Evolutionary conservation across 495 filamentous ascomycete species (phyloP).

Genomic region (Poronia punctata): DNA sequence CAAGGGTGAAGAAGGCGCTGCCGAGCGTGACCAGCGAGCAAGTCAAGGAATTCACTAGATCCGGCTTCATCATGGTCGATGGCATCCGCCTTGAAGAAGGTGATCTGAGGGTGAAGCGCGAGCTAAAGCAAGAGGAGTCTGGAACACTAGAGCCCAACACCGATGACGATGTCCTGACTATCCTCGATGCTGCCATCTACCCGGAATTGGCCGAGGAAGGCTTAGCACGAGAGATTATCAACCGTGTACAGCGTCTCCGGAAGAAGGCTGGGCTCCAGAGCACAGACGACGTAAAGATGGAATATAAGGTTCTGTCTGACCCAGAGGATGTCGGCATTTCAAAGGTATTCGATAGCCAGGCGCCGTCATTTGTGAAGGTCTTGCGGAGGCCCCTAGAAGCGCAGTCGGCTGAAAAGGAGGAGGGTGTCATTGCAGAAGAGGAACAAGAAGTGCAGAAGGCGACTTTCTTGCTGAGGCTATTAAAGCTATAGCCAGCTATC

Average conservation of each 20-base stretch:
- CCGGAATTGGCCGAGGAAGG: conserved; percentile 70
- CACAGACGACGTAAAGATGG: conserved; percentile 83
- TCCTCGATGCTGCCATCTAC: conserved; percentile 69
- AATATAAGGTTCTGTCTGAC: conserved; percentile 68
- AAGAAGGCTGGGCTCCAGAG: conserved; percentile 76
- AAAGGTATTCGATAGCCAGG: conserved; percentile 64
- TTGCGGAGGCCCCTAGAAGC: conserved; percentile 74
- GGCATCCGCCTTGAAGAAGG: conserved; percentile 74
- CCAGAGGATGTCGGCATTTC: conserved; percentile 70
- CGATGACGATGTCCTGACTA: conserved; percentile 73
- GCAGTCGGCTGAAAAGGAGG: conserved; percentile 50
- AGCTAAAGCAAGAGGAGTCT: conserved; percentile 59
- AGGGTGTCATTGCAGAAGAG: conserved; percentile 69
- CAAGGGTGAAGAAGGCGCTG: conserved; percentile 83
- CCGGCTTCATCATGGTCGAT: conserved; percentile 68
- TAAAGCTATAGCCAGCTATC: conserved; percentile 52
- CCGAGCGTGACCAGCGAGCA: conserved; percentile 71
- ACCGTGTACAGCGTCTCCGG: conserved; percentile 70
- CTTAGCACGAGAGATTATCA: conserved; percentile 74
- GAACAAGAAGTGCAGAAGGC: conserved; percentile 86
- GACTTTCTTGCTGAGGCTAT: conserved; percentile 72
- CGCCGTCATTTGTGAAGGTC: conserved; percentile 65
- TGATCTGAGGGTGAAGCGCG: conserved; percentile 79
- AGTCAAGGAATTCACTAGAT: conserved; percentile 58
- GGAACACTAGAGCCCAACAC: conserved; percentile 77